phyloP scores from a whole-genome alignment of 2,329 filamentous ascomycete genomes.

The Neocatenulostroma microsporum region DNA sequence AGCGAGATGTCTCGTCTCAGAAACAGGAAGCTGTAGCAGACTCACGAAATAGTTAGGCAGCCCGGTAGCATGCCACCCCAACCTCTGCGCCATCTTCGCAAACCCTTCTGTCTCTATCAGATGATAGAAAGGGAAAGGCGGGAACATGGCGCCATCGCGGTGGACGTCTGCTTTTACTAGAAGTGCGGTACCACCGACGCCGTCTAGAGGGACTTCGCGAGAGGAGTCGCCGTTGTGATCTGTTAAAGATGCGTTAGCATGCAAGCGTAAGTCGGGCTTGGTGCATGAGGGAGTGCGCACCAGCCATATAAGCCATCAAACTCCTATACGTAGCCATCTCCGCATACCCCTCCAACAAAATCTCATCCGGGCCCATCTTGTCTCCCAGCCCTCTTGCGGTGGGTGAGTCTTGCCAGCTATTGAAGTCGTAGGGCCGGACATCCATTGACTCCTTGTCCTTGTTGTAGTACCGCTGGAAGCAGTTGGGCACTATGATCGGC shows the following conservation, averaged over 20 bases:
- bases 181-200: slow-evolving; percentile 85
- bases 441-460: slow-evolving; percentile 64
- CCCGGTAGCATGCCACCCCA: slow-evolving; percentile 81
- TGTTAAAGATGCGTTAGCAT: slow-evolving; percentile 8
- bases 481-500: slow-evolving; percentile 89
- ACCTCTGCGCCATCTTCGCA: slow-evolving; percentile 85
- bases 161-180: slow-evolving; percentile 96
- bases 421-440: slow-evolving; percentile 88
- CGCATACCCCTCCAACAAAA: slow-evolving; percentile 84
- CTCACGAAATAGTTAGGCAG: slow-evolving; percentile 92
- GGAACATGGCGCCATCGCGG: slow-evolving; percentile 97
- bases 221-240: slow-evolving; percentile 25
- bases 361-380: slow-evolving; percentile 83
- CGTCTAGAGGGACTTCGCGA: slow-evolving; percentile 62
- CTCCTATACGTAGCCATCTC: slow-evolving; percentile 88
- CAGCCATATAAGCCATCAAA: slow-evolving; percentile 78
- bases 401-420: slow-evolving; percentile 90
- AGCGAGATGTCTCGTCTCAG: neutral
- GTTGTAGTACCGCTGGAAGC: slow-evolving; percentile 72
- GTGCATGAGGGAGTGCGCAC: no score
- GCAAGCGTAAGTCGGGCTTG: no score
- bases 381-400: slow-evolving; percentile 66
- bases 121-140: slow-evolving; percentile 91
- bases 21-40: slow-evolving; percentile 9
- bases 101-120: slow-evolving; percentile 97